phyloP scores from a whole-genome alignment of 495 filamentous ascomycete species.

The Evansstolkia leycettana region DNA sequence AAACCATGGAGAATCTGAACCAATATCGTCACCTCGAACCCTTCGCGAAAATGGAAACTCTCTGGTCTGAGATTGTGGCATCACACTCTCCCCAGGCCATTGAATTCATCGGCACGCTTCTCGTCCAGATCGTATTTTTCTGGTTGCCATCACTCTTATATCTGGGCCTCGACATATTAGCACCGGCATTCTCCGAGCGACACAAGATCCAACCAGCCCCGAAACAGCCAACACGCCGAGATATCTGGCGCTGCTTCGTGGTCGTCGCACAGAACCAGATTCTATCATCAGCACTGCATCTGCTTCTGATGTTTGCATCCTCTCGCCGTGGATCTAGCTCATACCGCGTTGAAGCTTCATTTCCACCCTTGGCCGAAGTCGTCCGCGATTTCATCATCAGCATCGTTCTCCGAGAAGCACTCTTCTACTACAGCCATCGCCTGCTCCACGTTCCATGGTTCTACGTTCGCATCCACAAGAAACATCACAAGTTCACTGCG shows the following conservation, averaged over 20 bases:
- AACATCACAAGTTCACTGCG: conserved; percentile 45
- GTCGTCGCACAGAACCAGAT: conserved; percentile 37
- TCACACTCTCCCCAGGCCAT: conserved; percentile 18
- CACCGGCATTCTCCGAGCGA: conserved; percentile 33
- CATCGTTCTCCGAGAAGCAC: conserved; percentile 33
- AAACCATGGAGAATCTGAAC: too few species aligned
- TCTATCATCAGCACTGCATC: conserved; percentile 24
- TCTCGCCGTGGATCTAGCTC: conserved; percentile 4
- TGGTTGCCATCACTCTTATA: conserved; percentile 37
- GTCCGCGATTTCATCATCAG: conserved; percentile 31
- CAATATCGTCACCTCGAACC: neutral
- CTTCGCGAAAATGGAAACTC: neutral
- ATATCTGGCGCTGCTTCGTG: conserved; percentile 31
- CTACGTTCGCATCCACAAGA: conserved; percentile 41
- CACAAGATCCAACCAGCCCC: conserved; percentile 46
- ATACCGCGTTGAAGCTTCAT: conserved; percentile 18
- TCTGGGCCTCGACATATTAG: conserved; percentile 25
- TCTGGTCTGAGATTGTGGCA: conserved; percentile 16
- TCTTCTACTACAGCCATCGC: conserved; percentile 47
- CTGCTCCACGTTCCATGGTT: conserved; percentile 37
- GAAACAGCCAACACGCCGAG: conserved; percentile 32
- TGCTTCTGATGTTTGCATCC: conserved; percentile 14
- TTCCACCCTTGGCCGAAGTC: conserved; percentile 25
- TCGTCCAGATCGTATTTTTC: conserved; percentile 36
- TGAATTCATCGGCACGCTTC: conserved; percentile 33